Base-by-base conservation (phyloP, 495 filamentous ascomycete species). In the Aspergillus leporis region DNA sequence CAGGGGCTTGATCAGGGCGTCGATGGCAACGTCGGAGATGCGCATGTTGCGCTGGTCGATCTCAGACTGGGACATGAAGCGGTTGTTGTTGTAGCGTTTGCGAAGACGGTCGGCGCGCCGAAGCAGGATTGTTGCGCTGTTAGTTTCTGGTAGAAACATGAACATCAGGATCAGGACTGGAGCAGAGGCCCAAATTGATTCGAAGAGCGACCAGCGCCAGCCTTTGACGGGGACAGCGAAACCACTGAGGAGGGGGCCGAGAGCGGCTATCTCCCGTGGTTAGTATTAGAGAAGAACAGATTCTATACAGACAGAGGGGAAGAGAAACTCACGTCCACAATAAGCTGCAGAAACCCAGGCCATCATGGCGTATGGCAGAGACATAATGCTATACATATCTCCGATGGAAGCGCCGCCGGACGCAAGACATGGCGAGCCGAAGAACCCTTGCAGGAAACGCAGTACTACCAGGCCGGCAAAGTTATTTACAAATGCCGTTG, bases 1-100 rank as follows among this genome's bases (percentile, higher is more conserved):
- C 34, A 85, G 61, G 1, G 85, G 87, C 53, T 84, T 83, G 68
- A 86, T 79, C 4, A 89, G 71, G 18, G 85, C 82, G 57, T 88
- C 82, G 53, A 28, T 28, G 25, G 25, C 25, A 28, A 28, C 25
- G 10, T 12, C 13, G 2, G 8, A 12, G 9, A 36, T 30, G 30
- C 53, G 50, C 45, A 47, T 19, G 40, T 28, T 34, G 30, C 47
- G 62, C 58, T 80, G 73, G 56, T 75, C 69, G 58, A 81, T 80
- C 55, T 83, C 77, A 1, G 66, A 74, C 34, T 73, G 66, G 10
- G 80, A 74, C 30, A 65, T 70, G 6, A 83, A 46, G 4, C 66
- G 66, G 9, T 60, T 12, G 53, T 77, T 74, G 1, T 66, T 67
- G 12, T 71, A 79, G 30, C 78, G 61, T 31, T 59, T 62, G 32